Base-by-base conservation (phyloP, 805 yeast genomes). In the Ogataea methanolica region DNA sequence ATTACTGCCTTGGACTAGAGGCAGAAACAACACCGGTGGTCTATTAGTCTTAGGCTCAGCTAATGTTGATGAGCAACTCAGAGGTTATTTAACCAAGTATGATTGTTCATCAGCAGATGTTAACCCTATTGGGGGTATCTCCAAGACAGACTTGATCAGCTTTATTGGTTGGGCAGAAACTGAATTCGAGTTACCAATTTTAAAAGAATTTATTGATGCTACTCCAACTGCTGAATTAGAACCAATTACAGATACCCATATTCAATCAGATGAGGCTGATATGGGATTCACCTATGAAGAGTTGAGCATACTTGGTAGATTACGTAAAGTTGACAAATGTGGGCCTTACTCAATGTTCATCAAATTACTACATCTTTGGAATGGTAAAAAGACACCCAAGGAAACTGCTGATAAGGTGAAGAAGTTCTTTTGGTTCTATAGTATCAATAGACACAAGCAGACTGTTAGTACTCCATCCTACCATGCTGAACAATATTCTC, bases 211-310 rank as follows among this genome's bases (percentile, higher is more conserved):
- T 63, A 72, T 94, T 41, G 81, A 78, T 56, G 99, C 99, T 0
- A 85, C 94, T 0, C 99, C 99, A 31, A 92, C 99, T 0, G 99
- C 99, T 0, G 99, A 94, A 65, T 76, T 94, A 44, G 99, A 94
- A 61, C 99, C 99, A 34, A 92, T 89, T 45, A 94, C 99, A 0
- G 83, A 85, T 54, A 76, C 81, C 47, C 92, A 94, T 58, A 95
- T 92, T 15, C 99, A 94, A 67, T 86, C 96, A 33, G 99, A 94
- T 66, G 99, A 94, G 67, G 82, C 80, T 14, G 99, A 94, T 62
- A 94, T 94, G 99, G 99, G 99, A 2, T 86, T 95, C 85, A 87
- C 97, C 0, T 94, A 94, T 60, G 96, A 91, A 54, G 99, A 94
- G 63, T 75, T 94, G 50, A 85, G 96, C 33, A 74, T 86, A 6